Percentiles rank a stretch among this genome's conserved stretches.
These are phyloP conservation scores for Ceratobasidium sp. DNA, from an alignment of 1,284 basidiomycete genomes.

Conservation along the genomic window DNA sequence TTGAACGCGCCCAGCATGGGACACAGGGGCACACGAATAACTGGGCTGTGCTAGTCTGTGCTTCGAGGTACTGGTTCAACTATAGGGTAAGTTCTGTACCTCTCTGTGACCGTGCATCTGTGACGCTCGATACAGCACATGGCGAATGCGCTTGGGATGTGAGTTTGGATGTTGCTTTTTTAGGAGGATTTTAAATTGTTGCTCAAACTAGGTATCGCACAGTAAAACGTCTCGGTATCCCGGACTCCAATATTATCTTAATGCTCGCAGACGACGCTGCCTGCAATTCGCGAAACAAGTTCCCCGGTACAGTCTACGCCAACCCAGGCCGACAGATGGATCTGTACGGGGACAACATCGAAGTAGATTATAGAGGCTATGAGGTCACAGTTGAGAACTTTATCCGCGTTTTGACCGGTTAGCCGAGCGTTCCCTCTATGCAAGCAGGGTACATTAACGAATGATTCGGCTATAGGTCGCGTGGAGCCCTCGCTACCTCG, in stretches of 20 bases:
- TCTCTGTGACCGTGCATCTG: constrained; percentile 12
- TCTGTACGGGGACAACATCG: constrained; percentile 95
- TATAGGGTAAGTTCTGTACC: constrained; percentile 78
- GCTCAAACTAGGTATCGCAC: constrained; percentile 83
- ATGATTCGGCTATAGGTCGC: constrained; percentile 62
- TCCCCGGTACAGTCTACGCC: constrained; percentile 91
- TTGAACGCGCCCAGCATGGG: constrained; percentile 45
- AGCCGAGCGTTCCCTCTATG: background rate
- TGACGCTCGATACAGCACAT: constrained; percentile 74
- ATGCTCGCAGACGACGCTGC: constrained; percentile 98
- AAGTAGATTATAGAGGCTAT: constrained; percentile 98
- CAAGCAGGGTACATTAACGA: background rate
- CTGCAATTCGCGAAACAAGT: constrained; percentile 92
- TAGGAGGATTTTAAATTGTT: background rate
- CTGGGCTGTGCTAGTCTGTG: constrained; percentile 96
- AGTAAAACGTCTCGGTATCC: constrained; percentile 96
- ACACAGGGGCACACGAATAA: constrained; percentile 85
- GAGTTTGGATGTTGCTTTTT: constrained; percentile 50
- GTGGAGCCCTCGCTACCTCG: constrained; percentile 82
- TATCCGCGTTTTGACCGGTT: constrained; percentile 88
- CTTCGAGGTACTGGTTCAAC: constrained; percentile 98
- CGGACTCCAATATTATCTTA: constrained; percentile 97
- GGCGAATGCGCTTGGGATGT: constrained; percentile 98
- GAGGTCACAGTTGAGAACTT: constrained; percentile 98
- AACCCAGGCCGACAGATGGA: constrained; percentile 83